Base-by-base conservation (phyloP, 2,329 filamentous ascomycete genomes). In the Coniella vitis region DNA sequence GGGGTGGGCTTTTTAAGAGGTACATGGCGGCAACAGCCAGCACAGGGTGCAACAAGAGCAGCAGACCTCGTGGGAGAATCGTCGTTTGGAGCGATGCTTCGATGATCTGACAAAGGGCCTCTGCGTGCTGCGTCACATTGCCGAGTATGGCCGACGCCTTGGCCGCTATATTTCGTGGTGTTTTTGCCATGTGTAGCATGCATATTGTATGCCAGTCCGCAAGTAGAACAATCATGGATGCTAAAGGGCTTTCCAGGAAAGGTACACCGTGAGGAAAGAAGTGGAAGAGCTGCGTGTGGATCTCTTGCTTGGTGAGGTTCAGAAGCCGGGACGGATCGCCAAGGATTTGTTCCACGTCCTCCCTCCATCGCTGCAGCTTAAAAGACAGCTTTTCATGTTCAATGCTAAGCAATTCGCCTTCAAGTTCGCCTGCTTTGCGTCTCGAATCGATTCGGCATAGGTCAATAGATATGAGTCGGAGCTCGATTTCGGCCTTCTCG, bases 131-230 rank as follows among this genome's bases (percentile, higher is more conserved):
- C 4, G 71, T 70, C 47, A 91, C 59, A 47, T 71, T 63, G 3
- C 71, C 71, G 47, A 91, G 60, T 45, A 86, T 80, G 12, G 73
- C 57, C 36, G 69, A 69, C 2, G 73, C 65, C 38, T 71, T 63
- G 58, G 67, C 76, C 35, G 74, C 72, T 44, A 79, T 65, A 2
- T 76, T 72, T 43, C 78, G 69, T 3, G 81, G 76, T 2, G 83
- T 78, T 58, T 93, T 87, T 57, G 85, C 83, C 56, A 82, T 81
- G 65, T 89, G 89, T 84, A 95, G 88, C 51, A 93, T 73, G 41
- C 84, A 76, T 20, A 90, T 80, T 7, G 84, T 84, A 62, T 87
- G 82, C 72, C 88, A 87, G 61, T 95, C 89, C 51, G 89, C 78
- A 49, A 76, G 73, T 14, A 89, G 71, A 42, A 86, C 77, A 54